Conservation (phyloP, 306 rosid genomes). For the Begonia loranthoides region DNA sequence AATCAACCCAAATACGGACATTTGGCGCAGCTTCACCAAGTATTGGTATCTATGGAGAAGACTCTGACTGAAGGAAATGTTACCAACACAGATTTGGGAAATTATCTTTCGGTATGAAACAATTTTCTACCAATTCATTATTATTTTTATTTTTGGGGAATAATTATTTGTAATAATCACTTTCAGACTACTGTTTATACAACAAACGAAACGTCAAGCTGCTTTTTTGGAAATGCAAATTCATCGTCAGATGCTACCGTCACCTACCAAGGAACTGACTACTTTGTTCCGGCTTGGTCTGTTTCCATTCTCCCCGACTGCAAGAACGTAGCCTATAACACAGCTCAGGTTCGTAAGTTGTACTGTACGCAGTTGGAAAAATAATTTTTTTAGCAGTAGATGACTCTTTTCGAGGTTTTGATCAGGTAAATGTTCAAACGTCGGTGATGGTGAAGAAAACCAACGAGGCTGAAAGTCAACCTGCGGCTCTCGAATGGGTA, state of each 20-base stretch:
- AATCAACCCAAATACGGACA: slow-evolving; percentile 49
- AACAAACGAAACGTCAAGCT: slow-evolving; percentile 21
- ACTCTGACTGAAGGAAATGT: slow-evolving; percentile 24
- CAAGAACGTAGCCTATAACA: slow-evolving; percentile 30
- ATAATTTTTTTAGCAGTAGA: neutral
- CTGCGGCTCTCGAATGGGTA: slow-evolving; percentile 24
- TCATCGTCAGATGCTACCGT: slow-evolving; percentile 25
- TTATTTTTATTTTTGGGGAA: neutral
- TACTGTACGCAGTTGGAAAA: neutral
- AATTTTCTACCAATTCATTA: neutral
- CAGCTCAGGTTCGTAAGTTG: slow-evolving; percentile 26
- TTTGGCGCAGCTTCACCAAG: slow-evolving; percentile 35
- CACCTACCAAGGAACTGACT: slow-evolving; percentile 15
- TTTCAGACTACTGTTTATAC: slow-evolving; percentile 28
- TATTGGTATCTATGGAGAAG: slow-evolving; percentile 31
- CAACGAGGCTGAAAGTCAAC: slow-evolving; percentile 26
- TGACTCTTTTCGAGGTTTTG: neutral
- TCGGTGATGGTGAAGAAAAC: slow-evolving; percentile 22
- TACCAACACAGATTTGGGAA: slow-evolving; percentile 17
- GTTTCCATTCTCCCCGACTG: slow-evolving; percentile 47
- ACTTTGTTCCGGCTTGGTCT: slow-evolving; percentile 49
- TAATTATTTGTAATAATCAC: neutral
- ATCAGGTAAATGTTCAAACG: slow-evolving; percentile 45
- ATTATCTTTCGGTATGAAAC: slow-evolving; percentile 25
- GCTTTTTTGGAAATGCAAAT: slow-evolving; percentile 37